These are phyloP conservation scores for Fagus sylvatica DNA, from an alignment of 306 rosid species.

Conservation along the genomic window DNA sequence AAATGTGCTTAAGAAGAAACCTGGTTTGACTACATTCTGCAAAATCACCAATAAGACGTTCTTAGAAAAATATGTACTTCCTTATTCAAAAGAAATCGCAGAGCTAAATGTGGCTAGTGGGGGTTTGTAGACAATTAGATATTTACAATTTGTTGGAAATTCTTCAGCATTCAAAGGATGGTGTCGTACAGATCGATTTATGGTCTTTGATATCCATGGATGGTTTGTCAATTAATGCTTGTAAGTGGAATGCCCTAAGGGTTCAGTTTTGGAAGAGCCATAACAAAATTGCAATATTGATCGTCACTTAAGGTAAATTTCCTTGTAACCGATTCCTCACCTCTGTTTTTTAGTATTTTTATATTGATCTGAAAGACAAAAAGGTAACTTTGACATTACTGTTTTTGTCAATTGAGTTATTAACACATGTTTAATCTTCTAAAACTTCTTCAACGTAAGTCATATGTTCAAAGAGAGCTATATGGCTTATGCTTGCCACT, in stretches of 20 bases:
- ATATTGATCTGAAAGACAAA: not conserved
- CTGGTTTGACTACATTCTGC: slow-evolving; percentile 19
- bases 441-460: too few relatives aligned
- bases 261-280: not conserved
- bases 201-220: not conserved
- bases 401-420: not conserved
- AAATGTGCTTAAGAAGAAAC: slow-evolving; percentile 8
- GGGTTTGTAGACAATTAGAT: not conserved
- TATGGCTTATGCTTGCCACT: not conserved
- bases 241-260: not conserved
- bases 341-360: not conserved
- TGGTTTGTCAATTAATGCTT: not conserved
- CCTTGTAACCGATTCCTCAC: not conserved
- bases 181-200: not conserved
- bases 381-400: not conserved
- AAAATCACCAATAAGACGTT: slow-evolving; percentile 15
- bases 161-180: not conserved
- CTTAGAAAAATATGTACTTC: slow-evolving; percentile 20
- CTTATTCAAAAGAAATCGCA: slow-evolving; percentile 21
- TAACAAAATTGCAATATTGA: not conserved
- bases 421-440: not conserved
- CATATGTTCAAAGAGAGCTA: too few relatives aligned
- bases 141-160: not conserved
- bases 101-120: not conserved
- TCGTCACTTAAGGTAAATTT: not conserved